Percentiles rank a stretch among this genome's conserved stretches.
phyloP scores from a whole-genome alignment of 2,329 filamentous ascomycete species.

The Nemania diffusa region DNA sequence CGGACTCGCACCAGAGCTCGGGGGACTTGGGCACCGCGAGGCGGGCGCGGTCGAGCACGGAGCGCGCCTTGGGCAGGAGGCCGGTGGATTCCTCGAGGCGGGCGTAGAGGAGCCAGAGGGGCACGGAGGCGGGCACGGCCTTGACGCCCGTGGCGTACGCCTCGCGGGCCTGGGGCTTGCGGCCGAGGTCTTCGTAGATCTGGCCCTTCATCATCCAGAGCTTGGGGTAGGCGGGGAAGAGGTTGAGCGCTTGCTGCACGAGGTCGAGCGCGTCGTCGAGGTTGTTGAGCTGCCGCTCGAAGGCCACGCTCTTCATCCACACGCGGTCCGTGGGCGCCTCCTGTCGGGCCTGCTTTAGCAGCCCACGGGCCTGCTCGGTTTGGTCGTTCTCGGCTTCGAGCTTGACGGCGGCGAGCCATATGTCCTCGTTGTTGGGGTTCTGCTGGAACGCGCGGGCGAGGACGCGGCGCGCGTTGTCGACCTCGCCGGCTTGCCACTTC shows the following conservation, averaged over 20 bases:
- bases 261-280: constrained; percentile 85
- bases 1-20: constrained; percentile 91
- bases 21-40: constrained; percentile 87
- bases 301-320: constrained; percentile 95
- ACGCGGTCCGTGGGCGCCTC: constrained; percentile 95
- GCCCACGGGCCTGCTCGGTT: constrained; percentile 80
- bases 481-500: constrained; percentile 88
- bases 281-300: constrained; percentile 86
- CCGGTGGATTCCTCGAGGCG: constrained; percentile 88
- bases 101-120: constrained; percentile 89
- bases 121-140: constrained; percentile 83
- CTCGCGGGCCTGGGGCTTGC: constrained; percentile 85
- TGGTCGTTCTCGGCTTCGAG: constrained; percentile 91
- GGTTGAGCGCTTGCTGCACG: constrained; percentile 83
- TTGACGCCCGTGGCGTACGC: constrained; percentile 90
- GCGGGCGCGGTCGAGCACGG: constrained; percentile 89
- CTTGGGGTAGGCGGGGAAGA: constrained; percentile 87
- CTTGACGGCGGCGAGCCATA: constrained; percentile 96
- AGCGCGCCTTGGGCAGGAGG: constrained; percentile 89
- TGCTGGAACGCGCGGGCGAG: constrained; percentile 92
- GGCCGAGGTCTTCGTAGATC: constrained; percentile 87
- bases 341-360: constrained; percentile 83
- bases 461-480: constrained; percentile 86
- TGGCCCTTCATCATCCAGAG: constrained; percentile 99
- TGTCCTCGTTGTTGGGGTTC: constrained; percentile 96